phyloP scores from a whole-genome alignment of 1,284 basidiomycete genomes.

The Trichosporon coremiiforme region DNA sequence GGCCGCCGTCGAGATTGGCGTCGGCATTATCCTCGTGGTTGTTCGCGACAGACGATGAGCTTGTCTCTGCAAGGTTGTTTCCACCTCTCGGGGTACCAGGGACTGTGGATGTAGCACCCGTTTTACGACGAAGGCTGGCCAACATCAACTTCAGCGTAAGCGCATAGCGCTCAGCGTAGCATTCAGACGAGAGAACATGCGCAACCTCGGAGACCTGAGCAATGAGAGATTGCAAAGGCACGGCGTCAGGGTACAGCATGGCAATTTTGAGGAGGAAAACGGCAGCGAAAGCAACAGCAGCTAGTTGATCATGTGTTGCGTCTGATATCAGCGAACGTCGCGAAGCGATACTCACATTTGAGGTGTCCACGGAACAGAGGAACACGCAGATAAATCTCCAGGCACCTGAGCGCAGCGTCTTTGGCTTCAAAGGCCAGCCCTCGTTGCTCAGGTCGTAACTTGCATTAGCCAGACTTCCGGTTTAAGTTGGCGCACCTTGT shows the following conservation, averaged over 20 bases:
- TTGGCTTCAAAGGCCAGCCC: constrained; percentile 93
- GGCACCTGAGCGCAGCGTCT: constrained; percentile 80
- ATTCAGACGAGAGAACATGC: constrained; percentile 52
- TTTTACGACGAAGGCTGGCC: constrained; percentile 79
- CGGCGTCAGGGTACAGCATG: constrained; percentile 50
- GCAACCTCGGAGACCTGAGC: constrained; percentile 51
- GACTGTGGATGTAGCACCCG: constrained; percentile 67
- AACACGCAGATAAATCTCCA: constrained; percentile 58
- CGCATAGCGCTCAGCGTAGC: constrained; percentile 67
- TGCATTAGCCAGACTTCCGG: neutral
- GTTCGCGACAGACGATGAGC: constrained; percentile 48
- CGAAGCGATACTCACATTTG: too few relatives aligned
- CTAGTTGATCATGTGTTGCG: constrained; percentile 88
- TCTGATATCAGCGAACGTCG: constrained; percentile 59
- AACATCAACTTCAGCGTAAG: constrained; percentile 87
- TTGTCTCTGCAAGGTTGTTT: constrained; percentile 27
- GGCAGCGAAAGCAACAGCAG: constrained; percentile 87
- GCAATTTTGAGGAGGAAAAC: constrained; percentile 82
- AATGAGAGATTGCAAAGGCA: constrained; percentile 46
- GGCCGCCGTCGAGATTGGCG: constrained; percentile 42
- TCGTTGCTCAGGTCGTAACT: constrained; percentile 74
- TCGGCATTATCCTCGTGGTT: constrained; percentile 40
- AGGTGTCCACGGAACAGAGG: constrained; percentile 47
- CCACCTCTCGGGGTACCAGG: constrained; percentile 60
- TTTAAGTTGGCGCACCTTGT: constrained; percentile 69